Conservation (phyloP, 139 green algal species). For the Zygnema circumcarinatum region DNA sequence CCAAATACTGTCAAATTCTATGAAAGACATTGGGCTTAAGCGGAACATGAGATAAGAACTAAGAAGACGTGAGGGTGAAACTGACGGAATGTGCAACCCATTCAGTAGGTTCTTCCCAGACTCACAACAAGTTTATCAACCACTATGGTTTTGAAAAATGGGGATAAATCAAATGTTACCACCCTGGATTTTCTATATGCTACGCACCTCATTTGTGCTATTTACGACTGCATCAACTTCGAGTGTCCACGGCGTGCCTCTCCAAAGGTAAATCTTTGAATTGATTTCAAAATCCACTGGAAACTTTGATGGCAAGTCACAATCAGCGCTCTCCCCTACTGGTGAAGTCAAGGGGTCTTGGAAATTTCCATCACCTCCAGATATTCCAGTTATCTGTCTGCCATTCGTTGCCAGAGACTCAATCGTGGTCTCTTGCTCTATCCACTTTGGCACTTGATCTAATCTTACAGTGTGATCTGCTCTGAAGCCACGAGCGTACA, state of each 20-base stretch:
- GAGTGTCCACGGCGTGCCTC: constrained; percentile 42
- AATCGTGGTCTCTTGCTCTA: not conserved
- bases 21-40: no score
- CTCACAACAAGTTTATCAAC: no score
- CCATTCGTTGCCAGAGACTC: not conserved
- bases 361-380: constrained; percentile 1
- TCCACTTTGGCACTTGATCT: constrained; percentile 22
- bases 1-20: no score
- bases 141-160: no score
- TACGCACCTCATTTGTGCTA: constrained; percentile 52
- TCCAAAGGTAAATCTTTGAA: constrained; percentile 49
- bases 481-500: not conserved
- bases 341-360: not conserved
- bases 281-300: constrained; percentile 52
- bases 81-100: no score
- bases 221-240: constrained; percentile 61
- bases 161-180: no score
- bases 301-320: constrained; percentile 26
- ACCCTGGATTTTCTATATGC: no score
- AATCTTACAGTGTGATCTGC: constrained; percentile 53
- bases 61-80: no score
- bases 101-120: no score
- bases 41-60: no score
- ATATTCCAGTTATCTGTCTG: not conserved
- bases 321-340: constrained; percentile 23